Conservation (phyloP, 2,329 filamentous ascomycete species). For the Penicillium sp. region DNA sequence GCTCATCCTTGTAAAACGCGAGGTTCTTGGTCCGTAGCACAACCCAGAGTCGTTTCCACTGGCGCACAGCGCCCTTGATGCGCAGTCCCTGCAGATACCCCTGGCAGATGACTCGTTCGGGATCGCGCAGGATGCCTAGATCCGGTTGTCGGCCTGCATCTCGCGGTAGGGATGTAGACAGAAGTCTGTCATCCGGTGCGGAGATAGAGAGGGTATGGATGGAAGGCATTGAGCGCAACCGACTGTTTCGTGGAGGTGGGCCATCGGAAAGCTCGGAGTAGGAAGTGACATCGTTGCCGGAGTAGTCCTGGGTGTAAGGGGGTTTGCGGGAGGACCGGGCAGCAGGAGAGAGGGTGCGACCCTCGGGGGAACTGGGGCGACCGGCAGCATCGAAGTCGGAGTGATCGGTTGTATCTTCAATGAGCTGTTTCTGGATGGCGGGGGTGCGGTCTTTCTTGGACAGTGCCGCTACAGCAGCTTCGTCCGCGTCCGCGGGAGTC, state of each 20-base stretch:
- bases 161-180: conserved; percentile 37
- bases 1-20: conserved; percentile 88
- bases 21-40: conserved; percentile 83
- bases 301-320: conserved; percentile 54
- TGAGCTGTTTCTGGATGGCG: conserved; percentile 27
- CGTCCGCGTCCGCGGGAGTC: conserved; percentile 82
- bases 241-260: conserved; percentile 26
- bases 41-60: conserved; percentile 95
- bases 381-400: conserved; percentile 40
- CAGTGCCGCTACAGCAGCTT: conserved; percentile 70
- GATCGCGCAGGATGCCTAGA: conserved; percentile 59
- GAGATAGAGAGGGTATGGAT: conserved; percentile 30
- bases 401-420: conserved; percentile 43
- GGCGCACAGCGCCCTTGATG: conserved; percentile 74
- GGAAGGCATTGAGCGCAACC: conserved; percentile 30
- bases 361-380: conserved; percentile 37
- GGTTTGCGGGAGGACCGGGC: conserved; percentile 28
- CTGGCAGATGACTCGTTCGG: conserved; percentile 90
- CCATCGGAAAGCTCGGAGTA: conserved; percentile 84
- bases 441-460: conserved; percentile 23
- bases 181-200: conserved; percentile 30
- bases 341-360: conserved; percentile 29
- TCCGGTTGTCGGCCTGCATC: conserved; percentile 66
- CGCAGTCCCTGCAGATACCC: conserved; percentile 85
- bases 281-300: conserved; percentile 68